phyloP scores from a whole-genome alignment of 805 yeast genomes.

The Yarrowia sp. region DNA sequence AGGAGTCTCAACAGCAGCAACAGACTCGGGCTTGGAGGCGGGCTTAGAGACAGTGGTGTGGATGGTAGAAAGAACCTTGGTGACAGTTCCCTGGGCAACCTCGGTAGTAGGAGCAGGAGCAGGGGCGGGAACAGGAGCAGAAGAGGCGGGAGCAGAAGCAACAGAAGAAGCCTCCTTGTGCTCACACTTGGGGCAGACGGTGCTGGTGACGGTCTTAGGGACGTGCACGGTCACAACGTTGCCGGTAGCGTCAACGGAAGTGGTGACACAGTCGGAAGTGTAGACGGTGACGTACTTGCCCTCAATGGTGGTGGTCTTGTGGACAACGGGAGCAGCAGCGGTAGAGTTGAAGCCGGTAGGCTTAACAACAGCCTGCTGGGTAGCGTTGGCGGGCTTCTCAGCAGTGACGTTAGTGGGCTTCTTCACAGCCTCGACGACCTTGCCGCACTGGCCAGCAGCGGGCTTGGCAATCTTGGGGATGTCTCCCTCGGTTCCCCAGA shows the following conservation, averaged over 20 bases:
- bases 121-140: neutral
- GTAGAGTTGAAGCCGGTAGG: slow-evolving; percentile 7
- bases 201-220: slow-evolving; percentile 9
- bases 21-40: neutral
- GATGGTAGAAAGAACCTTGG: neutral
- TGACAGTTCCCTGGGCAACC: neutral
- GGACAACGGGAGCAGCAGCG: neutral
- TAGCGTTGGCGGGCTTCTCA: neutral
- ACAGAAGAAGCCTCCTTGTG: neutral
- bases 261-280: slow-evolving; percentile 21
- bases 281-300: slow-evolving; percentile 13
- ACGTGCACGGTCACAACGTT: slow-evolving; percentile 1
- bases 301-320: slow-evolving; percentile 17
- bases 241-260: neutral
- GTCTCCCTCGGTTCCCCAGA: slow-evolving; percentile 8
- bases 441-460: slow-evolving; percentile 15
- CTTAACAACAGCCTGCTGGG: neutral
- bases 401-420: slow-evolving; percentile 1
- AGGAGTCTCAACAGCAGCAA: neutral
- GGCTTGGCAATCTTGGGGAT: slow-evolving; percentile 7
- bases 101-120: neutral
- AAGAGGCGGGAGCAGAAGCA: neutral
- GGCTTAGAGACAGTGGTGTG: slow-evolving; percentile 1
- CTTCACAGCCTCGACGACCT: neutral
- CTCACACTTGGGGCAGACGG: slow-evolving; percentile 25